A percentile compares a stretch with the other conserved stretches of the same genome.
These are phyloP conservation scores for Trichocomaceae sp. DNA, from an alignment of 2,329 filamentous ascomycete genomes.

Conservation along the genomic window DNA sequence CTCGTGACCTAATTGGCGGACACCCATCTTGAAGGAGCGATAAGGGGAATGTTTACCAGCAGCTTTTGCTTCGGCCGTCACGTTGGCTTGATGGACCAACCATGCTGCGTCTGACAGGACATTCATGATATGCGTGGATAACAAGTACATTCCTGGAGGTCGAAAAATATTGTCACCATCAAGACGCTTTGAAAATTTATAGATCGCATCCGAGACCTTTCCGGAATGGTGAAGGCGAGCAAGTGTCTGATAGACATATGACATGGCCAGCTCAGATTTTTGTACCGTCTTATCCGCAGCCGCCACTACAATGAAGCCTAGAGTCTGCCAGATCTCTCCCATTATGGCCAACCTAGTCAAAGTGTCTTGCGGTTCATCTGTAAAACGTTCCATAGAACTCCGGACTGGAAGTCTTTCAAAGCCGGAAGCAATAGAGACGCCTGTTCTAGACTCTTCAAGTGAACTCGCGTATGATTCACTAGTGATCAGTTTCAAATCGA, in stretches of 20 bases:
- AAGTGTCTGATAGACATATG: slow-evolving; percentile 38
- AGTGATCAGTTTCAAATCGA: slow-evolving; percentile 25
- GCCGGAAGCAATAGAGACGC: not conserved
- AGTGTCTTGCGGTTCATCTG: slow-evolving; percentile 21
- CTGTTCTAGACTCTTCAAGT: not conserved
- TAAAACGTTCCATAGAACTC: slow-evolving; percentile 19
- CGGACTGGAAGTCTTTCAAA: not conserved
- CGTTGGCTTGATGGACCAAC: slow-evolving; percentile 35
- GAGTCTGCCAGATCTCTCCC: slow-evolving; percentile 34
- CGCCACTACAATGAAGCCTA: slow-evolving; percentile 37
- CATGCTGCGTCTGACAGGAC: slow-evolving; percentile 43
- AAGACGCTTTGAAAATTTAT: slow-evolving; percentile 30
- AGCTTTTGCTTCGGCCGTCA: slow-evolving; percentile 30
- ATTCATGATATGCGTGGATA: slow-evolving; percentile 42
- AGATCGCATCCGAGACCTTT: slow-evolving; percentile 38
- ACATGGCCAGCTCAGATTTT: slow-evolving; percentile 37
- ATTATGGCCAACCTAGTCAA: slow-evolving; percentile 23
- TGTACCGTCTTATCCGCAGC: slow-evolving; percentile 31
- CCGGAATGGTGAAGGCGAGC: slow-evolving; percentile 42
- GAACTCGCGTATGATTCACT: slow-evolving; percentile 2
- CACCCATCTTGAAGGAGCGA: slow-evolving; percentile 34
- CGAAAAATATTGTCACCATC: slow-evolving; percentile 28
- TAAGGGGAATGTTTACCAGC: slow-evolving; percentile 34
- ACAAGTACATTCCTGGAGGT: slow-evolving; percentile 39
- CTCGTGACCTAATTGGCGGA: slow-evolving; percentile 41